Evolutionary conservation across 495 filamentous ascomycete species (phyloP).

Genomic region (Aspergillus bridgeri): DNA sequence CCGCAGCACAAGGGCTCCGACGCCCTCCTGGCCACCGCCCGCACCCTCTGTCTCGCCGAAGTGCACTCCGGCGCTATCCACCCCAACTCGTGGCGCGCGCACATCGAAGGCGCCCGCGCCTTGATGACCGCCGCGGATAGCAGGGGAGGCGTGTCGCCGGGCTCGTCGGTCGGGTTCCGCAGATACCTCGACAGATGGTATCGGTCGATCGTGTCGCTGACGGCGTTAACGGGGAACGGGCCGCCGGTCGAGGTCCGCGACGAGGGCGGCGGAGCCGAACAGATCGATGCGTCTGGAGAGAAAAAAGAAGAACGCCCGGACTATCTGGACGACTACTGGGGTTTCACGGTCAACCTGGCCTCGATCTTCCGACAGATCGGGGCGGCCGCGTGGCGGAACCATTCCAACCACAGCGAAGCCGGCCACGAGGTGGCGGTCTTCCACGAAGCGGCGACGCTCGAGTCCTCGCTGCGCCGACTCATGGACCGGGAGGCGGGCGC

Average conservation of each 20-base stretch:
- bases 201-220: slow-evolving; percentile 45
- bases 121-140: slow-evolving; percentile 36
- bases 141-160: slow-evolving; percentile 25
- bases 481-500: slow-evolving; percentile 33
- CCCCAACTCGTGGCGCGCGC: slow-evolving; percentile 46
- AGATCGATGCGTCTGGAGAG: slow-evolving; percentile 15
- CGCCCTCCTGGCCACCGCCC: slow-evolving; percentile 44
- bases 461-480: slow-evolving; percentile 33
- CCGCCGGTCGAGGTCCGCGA: slow-evolving; percentile 35
- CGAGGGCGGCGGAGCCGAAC: slow-evolving; percentile 14
- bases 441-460: slow-evolving; percentile 32
- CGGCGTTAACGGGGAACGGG: slow-evolving; percentile 45
- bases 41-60: slow-evolving; percentile 47
- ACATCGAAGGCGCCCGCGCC: slow-evolving; percentile 43
- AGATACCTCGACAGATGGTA: slow-evolving; percentile 47
- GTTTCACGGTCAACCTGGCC: slow-evolving; percentile 40
- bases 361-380: slow-evolving; percentile 44
- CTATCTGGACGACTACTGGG: slow-evolving; percentile 49
- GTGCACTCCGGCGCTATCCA: slow-evolving; percentile 47
- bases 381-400: slow-evolving; percentile 38
- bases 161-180: slow-evolving; percentile 36
- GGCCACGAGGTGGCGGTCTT: slow-evolving; percentile 22
- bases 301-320: slow-evolving; percentile 36
- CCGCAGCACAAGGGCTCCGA: slow-evolving; percentile 36
- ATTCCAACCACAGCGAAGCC: slow-evolving; percentile 20